Conservation (phyloP, 2,329 filamentous ascomycete genomes). For the Pseudogymnoascus sp. region DNA sequence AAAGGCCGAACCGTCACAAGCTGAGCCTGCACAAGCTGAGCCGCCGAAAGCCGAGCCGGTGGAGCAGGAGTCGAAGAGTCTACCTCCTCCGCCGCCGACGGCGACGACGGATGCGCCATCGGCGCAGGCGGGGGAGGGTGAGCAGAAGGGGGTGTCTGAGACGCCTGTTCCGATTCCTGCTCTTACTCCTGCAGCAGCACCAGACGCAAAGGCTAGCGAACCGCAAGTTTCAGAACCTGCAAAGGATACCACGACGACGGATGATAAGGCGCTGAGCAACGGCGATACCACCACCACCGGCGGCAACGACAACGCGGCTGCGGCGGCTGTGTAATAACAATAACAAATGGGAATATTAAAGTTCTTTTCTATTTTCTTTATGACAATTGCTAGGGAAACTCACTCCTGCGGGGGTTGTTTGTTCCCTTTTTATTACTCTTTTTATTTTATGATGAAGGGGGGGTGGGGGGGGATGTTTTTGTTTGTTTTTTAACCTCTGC, state of each 20-base stretch:
- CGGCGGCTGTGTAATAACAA: constrained; percentile 1
- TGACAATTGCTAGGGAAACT: not conserved
- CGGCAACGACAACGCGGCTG: not conserved
- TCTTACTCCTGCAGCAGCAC: not conserved
- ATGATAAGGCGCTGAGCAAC: not conserved
- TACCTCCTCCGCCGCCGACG: not conserved
- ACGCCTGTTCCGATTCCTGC: not conserved
- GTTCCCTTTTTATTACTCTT: not conserved
- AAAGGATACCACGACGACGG: not conserved
- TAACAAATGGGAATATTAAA: not conserved
- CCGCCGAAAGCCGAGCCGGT: not conserved
- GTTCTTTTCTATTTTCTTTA: not conserved
- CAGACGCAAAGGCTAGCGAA: not conserved
- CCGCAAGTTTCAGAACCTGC: not conserved
- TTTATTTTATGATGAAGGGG: not conserved
- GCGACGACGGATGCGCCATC: not conserved
- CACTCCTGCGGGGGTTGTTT: too few relatives aligned
- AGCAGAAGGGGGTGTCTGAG: not conserved
- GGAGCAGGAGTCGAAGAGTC: not conserved
- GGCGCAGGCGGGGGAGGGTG: not conserved
- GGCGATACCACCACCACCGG: not conserved
- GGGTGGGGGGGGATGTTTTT: not conserved
- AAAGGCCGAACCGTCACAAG: not conserved
- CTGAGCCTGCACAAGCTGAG: not conserved
- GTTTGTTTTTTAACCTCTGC: not conserved